Evolutionary conservation across 345 rosid genomes (phyloP), one percentile per base, ranked within the genome.

Genomic region (Aquilaria yunnanensis): DNA sequence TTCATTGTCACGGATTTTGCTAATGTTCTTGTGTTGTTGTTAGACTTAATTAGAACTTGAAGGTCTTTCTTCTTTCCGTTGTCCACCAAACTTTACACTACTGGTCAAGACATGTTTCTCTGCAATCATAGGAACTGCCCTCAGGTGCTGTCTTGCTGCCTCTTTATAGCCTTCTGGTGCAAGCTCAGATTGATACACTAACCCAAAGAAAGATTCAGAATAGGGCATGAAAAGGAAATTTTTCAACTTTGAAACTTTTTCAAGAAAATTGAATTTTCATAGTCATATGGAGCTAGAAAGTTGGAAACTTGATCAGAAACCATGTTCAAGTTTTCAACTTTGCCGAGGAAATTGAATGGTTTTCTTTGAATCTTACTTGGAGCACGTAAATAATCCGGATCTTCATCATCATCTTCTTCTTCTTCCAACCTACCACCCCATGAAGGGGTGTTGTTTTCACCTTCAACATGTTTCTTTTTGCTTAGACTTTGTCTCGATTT

Each of bases 141-240:
- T 74, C 0, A 72, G 82, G 71, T 74, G 73, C 60, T 75, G 81
- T 56, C 75, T 78, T 23, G 83, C 77, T 1, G 68, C n/a, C 67
- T 70, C 75, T 71, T 69, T 76, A 34, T 62, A 79, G 8, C 63
- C 70, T 45, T 75, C 79, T 8, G 84, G 79, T 2, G 84, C 84
- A 63, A 75, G 63, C 72, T 84, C 85, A 5, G 85, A 81, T 72
- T 84, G 84, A 56, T 84, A 79, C 81, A 79, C 89, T 84, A 74
- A 1, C 62, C 71, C 64, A 55, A 32, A 12, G 32, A 56, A 13
- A 23, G 23, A 23, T 23, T 23, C 23, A 23, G 23, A 23, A 23
- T 23, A 23, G 23, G 23, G 23, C 23, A 23, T 23, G 23, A 23
- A 23, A 23, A 23, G 23, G 23, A 23, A 23, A 23, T 0, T 23